A percentile compares a stretch with the other conserved stretches of the same genome.
Evolutionary conservation across 1,139 yeast species (phyloP).

Genomic region (Taphrina communis): DNA sequence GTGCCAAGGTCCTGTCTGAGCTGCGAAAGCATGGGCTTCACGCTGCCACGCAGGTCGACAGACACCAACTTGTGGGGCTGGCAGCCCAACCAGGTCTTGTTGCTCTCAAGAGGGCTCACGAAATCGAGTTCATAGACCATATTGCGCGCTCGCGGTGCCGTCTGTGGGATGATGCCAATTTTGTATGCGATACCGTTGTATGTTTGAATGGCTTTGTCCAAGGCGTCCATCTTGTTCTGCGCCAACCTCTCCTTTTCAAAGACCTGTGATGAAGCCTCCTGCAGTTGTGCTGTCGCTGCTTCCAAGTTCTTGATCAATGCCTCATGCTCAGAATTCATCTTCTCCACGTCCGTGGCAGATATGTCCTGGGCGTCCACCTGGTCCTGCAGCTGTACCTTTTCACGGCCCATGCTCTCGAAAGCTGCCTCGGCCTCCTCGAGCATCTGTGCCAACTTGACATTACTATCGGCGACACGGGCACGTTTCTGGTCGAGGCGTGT

Average conservation of each 20-base stretch:
- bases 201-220: constrained; percentile 61
- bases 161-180: constrained; percentile 53
- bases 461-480: constrained; percentile 63
- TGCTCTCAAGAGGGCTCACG: constrained; percentile 49
- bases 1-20: constrained; percentile 59
- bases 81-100: constrained; percentile 55
- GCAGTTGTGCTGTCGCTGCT: constrained; percentile 56
- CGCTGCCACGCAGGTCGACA: constrained; percentile 53
- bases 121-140: constrained; percentile 51
- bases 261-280: constrained; percentile 52
- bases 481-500: constrained; percentile 69
- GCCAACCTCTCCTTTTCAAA: constrained; percentile 60
- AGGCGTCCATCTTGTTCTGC: constrained; percentile 58
- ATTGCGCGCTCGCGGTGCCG: constrained; percentile 45
- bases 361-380: constrained; percentile 63
- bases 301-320: constrained; percentile 65
- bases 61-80: constrained; percentile 55
- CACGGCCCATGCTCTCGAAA: constrained; percentile 57
- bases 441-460: constrained; percentile 57
- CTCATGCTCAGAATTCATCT: constrained; percentile 66
- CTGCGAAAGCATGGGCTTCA: constrained; percentile 55
- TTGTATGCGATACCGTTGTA: constrained; percentile 64
- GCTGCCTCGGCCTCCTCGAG: constrained; percentile 61
- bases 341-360: constrained; percentile 67
- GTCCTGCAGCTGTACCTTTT: constrained; percentile 58